Percentiles rank a stretch among this genome's conserved stretches.
Evolutionary conservation across 1,139 yeast species (phyloP).

Genomic region (Meyerozyma elateridarum): DNA sequence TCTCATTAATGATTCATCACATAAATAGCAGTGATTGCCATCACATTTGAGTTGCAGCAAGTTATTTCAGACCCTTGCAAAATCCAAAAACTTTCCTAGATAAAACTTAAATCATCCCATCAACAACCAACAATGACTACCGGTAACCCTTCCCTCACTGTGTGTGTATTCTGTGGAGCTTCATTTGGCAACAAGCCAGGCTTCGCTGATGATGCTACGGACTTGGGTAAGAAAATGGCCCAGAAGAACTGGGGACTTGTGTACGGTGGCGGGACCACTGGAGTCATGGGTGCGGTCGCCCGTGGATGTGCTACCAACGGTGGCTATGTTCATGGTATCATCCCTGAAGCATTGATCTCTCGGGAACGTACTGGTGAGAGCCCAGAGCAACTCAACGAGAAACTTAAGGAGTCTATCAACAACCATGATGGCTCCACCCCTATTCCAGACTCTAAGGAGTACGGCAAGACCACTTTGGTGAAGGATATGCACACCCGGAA

Average conservation of each 20-base stretch:
- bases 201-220: slow-evolving; percentile 50
- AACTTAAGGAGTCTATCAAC: slow-evolving; percentile 41
- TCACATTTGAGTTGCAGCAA: too few relatives aligned
- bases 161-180: slow-evolving; percentile 88
- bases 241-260: slow-evolving; percentile 67
- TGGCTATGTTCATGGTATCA: slow-evolving; percentile 81
- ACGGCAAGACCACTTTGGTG: slow-evolving; percentile 78
- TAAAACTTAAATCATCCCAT: too few relatives aligned
- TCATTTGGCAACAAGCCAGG: slow-evolving; percentile 57
- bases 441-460: slow-evolving; percentile 53
- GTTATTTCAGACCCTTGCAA: too few relatives aligned
- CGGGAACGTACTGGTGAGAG: slow-evolving; percentile 57
- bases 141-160: slow-evolving; percentile 10
- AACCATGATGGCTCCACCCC: slow-evolving; percentile 61
- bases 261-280: slow-evolving; percentile 89
- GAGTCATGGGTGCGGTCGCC: slow-evolving; percentile 86
- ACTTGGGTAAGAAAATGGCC: slow-evolving; percentile 59
- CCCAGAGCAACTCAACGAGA: slow-evolving; percentile 39
- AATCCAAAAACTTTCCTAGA: too few relatives aligned
- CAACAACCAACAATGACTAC: background rate
- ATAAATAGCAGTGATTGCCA: too few relatives aligned
- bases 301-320: slow-evolving; percentile 59
- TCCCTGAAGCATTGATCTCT: slow-evolving; percentile 75
- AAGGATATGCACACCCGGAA: slow-evolving; percentile 90
- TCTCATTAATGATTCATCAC: too few relatives aligned